Evolutionary conservation across 1,284 basidiomycete genomes (phyloP).

Genomic region (Neolentinus lepideus): DNA sequence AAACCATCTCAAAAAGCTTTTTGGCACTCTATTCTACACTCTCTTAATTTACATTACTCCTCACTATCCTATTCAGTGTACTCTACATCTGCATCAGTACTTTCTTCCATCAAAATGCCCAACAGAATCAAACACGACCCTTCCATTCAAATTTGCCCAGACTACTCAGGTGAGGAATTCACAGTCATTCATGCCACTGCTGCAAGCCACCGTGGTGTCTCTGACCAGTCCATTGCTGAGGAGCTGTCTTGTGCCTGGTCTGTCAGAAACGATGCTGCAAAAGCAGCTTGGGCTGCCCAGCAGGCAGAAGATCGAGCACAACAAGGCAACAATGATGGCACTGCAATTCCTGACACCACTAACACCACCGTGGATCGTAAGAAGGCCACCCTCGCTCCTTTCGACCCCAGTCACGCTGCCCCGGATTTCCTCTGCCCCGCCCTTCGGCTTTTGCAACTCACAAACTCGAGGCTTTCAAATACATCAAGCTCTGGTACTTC

Average conservation of each 20-base stretch:
- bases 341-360: not conserved
- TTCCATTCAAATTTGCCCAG: not conserved
- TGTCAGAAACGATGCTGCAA: not conserved
- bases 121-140: not conserved
- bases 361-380: not conserved
- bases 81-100: not conserved
- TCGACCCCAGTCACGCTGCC: not conserved
- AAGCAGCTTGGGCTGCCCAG: not conserved
- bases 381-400: not conserved
- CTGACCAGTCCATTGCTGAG: no score
- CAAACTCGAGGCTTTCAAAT: not conserved
- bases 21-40: no score
- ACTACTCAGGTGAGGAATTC: not conserved
- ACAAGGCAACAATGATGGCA: not conserved
- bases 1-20: no score
- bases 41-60: not conserved
- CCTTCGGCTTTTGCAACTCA: not conserved
- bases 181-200: no score
- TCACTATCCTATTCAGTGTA: not conserved
- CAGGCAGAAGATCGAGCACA: not conserved
- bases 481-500: not conserved
- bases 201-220: no score
- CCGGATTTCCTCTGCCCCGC: not conserved
- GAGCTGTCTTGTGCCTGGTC: no score
- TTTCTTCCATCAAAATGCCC: not conserved